Conservation (phyloP, 192 early-diverging fungal species). For the Irineochytrium annulatum region DNA sequence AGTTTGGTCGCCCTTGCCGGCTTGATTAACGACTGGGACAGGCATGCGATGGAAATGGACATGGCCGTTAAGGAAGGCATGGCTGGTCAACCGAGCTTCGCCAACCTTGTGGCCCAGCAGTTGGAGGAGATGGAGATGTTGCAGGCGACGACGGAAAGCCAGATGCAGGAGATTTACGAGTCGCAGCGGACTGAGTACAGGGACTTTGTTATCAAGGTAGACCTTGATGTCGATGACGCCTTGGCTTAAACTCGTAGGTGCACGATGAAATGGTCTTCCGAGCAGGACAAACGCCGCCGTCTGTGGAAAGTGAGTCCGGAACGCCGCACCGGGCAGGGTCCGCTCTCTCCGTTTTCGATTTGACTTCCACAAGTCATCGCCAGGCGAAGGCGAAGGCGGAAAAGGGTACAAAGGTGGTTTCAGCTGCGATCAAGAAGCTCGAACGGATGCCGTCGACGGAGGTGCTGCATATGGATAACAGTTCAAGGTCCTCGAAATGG, state of each 20-base stretch:
- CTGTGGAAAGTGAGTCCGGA: not conserved
- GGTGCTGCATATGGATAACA: too few species aligned
- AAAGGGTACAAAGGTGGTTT: not conserved
- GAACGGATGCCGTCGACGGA: conserved; percentile 17
- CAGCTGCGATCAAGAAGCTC: conserved; percentile 8
- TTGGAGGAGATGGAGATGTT: conserved; percentile 17
- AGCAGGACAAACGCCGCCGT: not conserved
- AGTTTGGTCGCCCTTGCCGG: not conserved
- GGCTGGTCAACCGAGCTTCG: not conserved
- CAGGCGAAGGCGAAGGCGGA: not conserved
- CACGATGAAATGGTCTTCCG: conserved; percentile 16
- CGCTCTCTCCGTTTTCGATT: not conserved
- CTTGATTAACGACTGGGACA: not conserved
- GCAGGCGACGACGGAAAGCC: conserved; percentile 23
- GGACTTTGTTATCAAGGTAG: conserved; percentile 34
- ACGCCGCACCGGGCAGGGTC: not conserved
- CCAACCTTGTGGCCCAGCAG: conserved; percentile 3
- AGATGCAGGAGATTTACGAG: conserved; percentile 17
- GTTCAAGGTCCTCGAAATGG: too few species aligned
- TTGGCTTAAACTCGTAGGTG: too few species aligned
- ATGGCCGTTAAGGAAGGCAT: not conserved
- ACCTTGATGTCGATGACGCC: not conserved
- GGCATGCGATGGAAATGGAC: not conserved
- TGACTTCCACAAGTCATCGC: not conserved
- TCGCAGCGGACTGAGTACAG: conserved; percentile 27